phyloP scores from a whole-genome alignment of 2,329 filamentous ascomycete genomes.

The Apiospora marii region DNA sequence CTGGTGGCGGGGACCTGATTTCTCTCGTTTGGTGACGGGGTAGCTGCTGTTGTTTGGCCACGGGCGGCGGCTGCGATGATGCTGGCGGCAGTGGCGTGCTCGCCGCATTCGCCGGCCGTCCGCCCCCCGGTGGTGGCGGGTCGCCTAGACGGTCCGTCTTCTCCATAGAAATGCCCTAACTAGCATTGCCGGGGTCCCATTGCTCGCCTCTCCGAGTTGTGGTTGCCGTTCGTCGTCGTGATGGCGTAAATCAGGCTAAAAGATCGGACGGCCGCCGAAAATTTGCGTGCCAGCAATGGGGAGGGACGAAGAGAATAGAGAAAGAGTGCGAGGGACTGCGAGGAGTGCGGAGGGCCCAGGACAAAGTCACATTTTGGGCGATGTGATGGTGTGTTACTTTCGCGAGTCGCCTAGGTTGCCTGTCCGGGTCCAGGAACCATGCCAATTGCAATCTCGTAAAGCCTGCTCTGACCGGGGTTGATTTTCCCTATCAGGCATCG shows the following conservation, averaged over 20 bases:
- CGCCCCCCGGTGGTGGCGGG: background rate
- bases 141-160: conserved; percentile 21
- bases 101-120: background rate
- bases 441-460: conserved; percentile 21
- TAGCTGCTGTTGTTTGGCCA: conserved; percentile 10
- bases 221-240: background rate
- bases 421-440: background rate
- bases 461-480: conserved; percentile 17
- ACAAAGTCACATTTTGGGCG: background rate
- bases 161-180: conserved; percentile 18
- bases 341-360: background rate
- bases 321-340: background rate
- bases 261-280: conserved; percentile 35
- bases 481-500: conserved; percentile 8
- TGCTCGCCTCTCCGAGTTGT: background rate
- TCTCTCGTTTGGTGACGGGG: conserved; percentile 13
- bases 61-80: background rate
- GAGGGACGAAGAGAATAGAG: conserved; percentile 14
- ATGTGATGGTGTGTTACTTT: conserved; percentile 15
- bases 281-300: background rate
- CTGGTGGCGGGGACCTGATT: conserved; percentile 22
- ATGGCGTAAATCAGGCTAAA: conserved; percentile 26
- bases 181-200: conserved; percentile 31
- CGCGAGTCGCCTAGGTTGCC: conserved; percentile 12
- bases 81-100: conserved; percentile 4